Evolutionary conservation across 805 yeast species (phyloP).

Genomic region (Ogataea haglerorum): DNA sequence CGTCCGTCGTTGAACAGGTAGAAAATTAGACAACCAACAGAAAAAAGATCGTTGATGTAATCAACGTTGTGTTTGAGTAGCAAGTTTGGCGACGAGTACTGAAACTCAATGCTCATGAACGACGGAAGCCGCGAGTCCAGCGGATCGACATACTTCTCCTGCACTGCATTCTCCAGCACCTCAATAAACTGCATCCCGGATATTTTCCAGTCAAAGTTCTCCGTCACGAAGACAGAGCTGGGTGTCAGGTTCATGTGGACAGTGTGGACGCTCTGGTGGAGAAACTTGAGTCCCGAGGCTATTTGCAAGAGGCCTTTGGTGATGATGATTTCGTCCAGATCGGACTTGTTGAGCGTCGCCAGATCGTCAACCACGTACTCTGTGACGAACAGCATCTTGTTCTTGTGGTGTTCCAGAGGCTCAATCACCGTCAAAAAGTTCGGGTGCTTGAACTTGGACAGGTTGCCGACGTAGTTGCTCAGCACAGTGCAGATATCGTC

Average conservation of each 20-base stretch:
- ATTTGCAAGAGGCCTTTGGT: constrained; percentile 79
- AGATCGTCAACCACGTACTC: constrained; percentile 58
- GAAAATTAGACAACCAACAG: constrained; percentile 74
- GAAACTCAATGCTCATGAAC: constrained; percentile 65
- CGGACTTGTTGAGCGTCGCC: constrained; percentile 35
- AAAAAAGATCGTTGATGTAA: constrained; percentile 75
- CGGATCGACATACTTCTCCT: constrained; percentile 65
- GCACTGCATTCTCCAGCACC: constrained; percentile 39
- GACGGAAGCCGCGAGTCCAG: constrained; percentile 72
- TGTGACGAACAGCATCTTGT: constrained; percentile 75
- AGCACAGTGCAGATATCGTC: constrained; percentile 66
- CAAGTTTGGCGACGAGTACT: constrained; percentile 83
- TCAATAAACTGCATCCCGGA: constrained; percentile 67
- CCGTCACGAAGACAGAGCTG: constrained; percentile 67
- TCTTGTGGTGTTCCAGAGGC: constrained; percentile 83
- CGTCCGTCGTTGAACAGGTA: constrained; percentile 54
- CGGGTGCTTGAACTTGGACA: constrained; percentile 87
- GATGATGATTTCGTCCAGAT: constrained; percentile 66
- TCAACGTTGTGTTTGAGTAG: constrained; percentile 61
- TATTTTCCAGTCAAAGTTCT: constrained; percentile 91
- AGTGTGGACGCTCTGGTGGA: constrained; percentile 71
- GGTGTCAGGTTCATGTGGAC: constrained; percentile 83
- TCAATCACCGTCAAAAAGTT: constrained; percentile 79
- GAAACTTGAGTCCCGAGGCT: constrained; percentile 72
- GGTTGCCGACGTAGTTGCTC: constrained; percentile 61